Conservation (phyloP, 2,329 filamentous ascomycete genomes). For the Moelleriella libera region DNA sequence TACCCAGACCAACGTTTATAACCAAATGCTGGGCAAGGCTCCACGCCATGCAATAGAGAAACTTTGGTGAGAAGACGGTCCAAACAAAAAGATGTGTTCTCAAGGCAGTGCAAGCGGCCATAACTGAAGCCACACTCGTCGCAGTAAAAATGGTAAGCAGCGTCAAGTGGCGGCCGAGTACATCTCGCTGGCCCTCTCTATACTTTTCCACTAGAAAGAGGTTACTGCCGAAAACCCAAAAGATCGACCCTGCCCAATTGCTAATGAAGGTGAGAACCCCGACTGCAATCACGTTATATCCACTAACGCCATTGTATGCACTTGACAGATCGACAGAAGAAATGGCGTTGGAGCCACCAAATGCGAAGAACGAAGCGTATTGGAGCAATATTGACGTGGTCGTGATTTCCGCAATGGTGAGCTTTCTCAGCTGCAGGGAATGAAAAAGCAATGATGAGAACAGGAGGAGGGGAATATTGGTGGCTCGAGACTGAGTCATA, state of each 20-base stretch:
- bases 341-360: constrained; percentile 86
- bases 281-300: constrained; percentile 69
- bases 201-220: constrained; percentile 36
- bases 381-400: constrained; percentile 64
- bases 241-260: constrained; percentile 87
- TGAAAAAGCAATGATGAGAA: constrained; percentile 50
- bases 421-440: constrained; percentile 29
- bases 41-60: constrained; percentile 86
- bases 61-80: constrained; percentile 98
- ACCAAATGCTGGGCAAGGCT: constrained; percentile 64
- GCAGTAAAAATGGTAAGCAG: constrained; percentile 59
- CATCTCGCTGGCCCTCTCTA: constrained; percentile 11
- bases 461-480: constrained; percentile 76
- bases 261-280: constrained; percentile 71
- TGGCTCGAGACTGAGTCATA: constrained; percentile 71
- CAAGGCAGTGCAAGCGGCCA: constrained; percentile 75
- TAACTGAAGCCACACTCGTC: constrained; percentile 54
- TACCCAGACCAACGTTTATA: constrained; percentile 52
- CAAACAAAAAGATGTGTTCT: constrained; percentile 91
- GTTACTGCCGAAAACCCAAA: constrained; percentile 61
- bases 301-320: constrained; percentile 81
- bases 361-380: constrained; percentile 74
- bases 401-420: constrained; percentile 45
- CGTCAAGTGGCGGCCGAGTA: constrained; percentile 39
- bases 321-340: constrained; percentile 90